Percentiles rank a stretch among this genome's conserved stretches.
phyloP scores from a whole-genome alignment of 1,139 yeast species.

The Sugiyamaella xylanicola region DNA sequence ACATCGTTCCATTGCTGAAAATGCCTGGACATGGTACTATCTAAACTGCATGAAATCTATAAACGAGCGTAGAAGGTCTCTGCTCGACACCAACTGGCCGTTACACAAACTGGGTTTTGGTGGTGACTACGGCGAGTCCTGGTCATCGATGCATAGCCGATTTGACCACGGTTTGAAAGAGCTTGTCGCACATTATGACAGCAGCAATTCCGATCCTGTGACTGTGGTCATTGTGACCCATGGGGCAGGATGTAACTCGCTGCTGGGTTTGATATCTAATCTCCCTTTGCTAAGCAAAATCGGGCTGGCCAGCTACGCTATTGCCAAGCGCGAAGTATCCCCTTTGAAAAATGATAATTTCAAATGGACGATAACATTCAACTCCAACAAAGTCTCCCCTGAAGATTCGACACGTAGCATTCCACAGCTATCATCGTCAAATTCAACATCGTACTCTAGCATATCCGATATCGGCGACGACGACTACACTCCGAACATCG shows the following conservation, averaged over 20 bases:
- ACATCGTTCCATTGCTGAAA: conserved; percentile 35
- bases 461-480: conserved; percentile 14
- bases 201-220: conserved; percentile 17
- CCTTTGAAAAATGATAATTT: neutral
- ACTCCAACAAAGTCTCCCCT: conserved; percentile 5
- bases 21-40: conserved; percentile 34
- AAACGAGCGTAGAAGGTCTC: conserved; percentile 13
- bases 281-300: conserved; percentile 41
- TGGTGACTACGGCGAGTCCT: conserved; percentile 45
- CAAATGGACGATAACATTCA: conserved; percentile 15
- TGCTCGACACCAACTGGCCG: conserved; percentile 36
- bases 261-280: conserved; percentile 40
- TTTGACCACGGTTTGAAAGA: conserved; percentile 37
- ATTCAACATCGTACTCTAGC: conserved; percentile 16
- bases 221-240: conserved; percentile 44
- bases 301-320: conserved; percentile 39
- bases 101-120: conserved; percentile 38
- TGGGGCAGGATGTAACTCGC: conserved; percentile 47
- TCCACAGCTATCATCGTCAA: conserved; percentile 14
- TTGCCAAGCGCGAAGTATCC: conserved; percentile 24
- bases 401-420: neutral
- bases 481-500: conserved; percentile 7
- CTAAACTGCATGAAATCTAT: conserved; percentile 9
- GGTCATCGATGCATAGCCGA: conserved; percentile 44
- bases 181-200: conserved; percentile 33